Evolutionary conservation across 768 basidiomycete genomes (phyloP), one percentile per base, ranked within the genome.

Genomic region (Mycena galopus): DNA sequence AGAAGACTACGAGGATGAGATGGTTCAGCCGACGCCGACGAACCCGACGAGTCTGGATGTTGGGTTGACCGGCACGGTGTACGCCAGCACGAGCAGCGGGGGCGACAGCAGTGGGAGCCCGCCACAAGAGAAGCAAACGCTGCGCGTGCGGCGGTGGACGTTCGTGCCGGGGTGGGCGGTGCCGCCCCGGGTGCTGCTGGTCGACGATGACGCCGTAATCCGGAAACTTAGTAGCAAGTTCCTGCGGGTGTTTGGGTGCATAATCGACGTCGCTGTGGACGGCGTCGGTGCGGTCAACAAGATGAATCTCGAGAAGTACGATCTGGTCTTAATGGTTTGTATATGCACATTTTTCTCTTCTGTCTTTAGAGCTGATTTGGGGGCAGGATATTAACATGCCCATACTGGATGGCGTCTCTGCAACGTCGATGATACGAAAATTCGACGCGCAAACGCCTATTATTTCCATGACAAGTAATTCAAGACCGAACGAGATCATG

Each of bases 391-490:
- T 99, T 70, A 94, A 97, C 67, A 97, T 98, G 94, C 92, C 93
- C 3, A 93, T 93, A 79, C 83, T 94, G 76, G 92, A 96, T 73
- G 95, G 96, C 32, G 90, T 96, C 32, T 92, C 93, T 1, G 97
- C 97, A 12, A 98, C 97, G 35, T 94, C 92, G 70, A 81, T 98
- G 76, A 98, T 99, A 76, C 88, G 97, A 21, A 94, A 96, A 83
- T 99, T 98, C 79, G 96, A 98, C 84, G 90, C 92, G 71, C 93
- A 92, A 85, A 98, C 97, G 50, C 97, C 97, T 4, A 98, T 99
- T 79, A 97, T 99, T 75, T 97, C 96, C 23, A 98, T 99, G 97
- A 99, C 96, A 61, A 93, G 92, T 77, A 97, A 96, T 80, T 95
- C 94, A 62, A 93, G 95, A 75, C 96, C 96, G 32, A 92, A 92